Evolutionary conservation across 768 basidiomycete species (phyloP).

Genomic region (Pleurotus platypus): DNA sequence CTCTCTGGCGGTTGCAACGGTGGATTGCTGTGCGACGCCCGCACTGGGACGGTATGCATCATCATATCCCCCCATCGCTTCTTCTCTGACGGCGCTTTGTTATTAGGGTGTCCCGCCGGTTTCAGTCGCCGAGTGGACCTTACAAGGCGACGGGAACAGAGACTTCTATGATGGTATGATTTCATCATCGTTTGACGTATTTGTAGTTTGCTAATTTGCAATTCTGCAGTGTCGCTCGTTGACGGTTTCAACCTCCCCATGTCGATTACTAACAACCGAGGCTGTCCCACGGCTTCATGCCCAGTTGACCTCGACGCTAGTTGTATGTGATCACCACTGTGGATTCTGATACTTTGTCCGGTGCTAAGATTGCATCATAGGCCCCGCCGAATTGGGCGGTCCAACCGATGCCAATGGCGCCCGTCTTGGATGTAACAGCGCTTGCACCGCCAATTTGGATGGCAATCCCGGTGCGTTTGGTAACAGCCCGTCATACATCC

Average conservation of each 20-base stretch:
- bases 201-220: too few species aligned
- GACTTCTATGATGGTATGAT: slow-evolving; percentile 62
- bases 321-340: slow-evolving; percentile 28
- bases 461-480: slow-evolving; percentile 19
- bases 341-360: background rate
- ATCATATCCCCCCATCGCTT: background rate
- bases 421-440: slow-evolving; percentile 52
- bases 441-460: slow-evolving; percentile 37
- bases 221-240: slow-evolving; percentile 51
- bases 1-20: slow-evolving; percentile 67
- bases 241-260: slow-evolving; percentile 66
- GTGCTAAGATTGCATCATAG: background rate
- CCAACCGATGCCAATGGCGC: slow-evolving; percentile 43
- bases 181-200: background rate
- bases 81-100: background rate
- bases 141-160: slow-evolving; percentile 33
- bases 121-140: slow-evolving; percentile 66
- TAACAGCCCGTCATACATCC: background rate
- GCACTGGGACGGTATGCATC: slow-evolving; percentile 42
- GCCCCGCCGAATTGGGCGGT: slow-evolving; percentile 39
- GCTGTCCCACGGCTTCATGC: slow-evolving; percentile 54
- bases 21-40: slow-evolving; percentile 53
- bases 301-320: slow-evolving; percentile 56
- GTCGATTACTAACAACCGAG: slow-evolving; percentile 49
- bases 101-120: slow-evolving; percentile 60